phyloP scores from a whole-genome alignment of 2,329 filamentous ascomycete species.

The Exophiala viscosa region DNA sequence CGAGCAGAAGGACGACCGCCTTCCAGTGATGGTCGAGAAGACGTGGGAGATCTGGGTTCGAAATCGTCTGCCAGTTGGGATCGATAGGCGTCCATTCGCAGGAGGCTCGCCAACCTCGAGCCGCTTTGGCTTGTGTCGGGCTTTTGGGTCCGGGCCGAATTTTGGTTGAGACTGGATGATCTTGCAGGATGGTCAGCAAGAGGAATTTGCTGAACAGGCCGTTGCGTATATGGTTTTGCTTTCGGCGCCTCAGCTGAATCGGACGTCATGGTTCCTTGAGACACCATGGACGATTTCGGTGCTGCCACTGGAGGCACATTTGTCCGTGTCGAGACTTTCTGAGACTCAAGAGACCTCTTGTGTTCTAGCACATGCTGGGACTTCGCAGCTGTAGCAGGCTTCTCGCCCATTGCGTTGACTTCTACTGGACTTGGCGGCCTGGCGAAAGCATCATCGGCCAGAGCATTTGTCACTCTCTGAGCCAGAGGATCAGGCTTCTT shows the following conservation, averaged over 20 bases:
- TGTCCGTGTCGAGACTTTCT: conserved; percentile 11
- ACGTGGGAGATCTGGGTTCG: conserved; percentile 52
- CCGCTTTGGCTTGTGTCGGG: conserved; percentile 30
- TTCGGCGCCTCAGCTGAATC: conserved; percentile 42
- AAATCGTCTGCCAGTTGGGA: conserved; percentile 21
- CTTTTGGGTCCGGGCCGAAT: conserved; percentile 2
- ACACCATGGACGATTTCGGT: conserved; percentile 55
- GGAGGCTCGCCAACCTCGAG: conserved; percentile 35
- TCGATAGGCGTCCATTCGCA: conserved; percentile 27
- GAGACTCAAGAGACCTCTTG: conserved; percentile 21
- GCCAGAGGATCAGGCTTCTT: conserved; percentile 52
- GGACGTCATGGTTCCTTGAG: conserved; percentile 77
- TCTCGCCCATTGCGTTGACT: conserved; percentile 31
- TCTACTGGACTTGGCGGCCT: conserved; percentile 37
- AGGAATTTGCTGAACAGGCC: conserved; percentile 55
- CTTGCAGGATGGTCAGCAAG: conserved; percentile 33
- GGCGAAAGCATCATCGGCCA: conserved; percentile 82
- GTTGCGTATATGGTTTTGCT: conserved; percentile 32
- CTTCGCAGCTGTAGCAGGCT: conserved; percentile 28
- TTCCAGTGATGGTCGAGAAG: conserved; percentile 68
- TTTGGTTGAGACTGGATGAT: conserved; percentile 40
- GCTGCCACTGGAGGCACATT: conserved; percentile 36
- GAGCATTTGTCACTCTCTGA: conserved; percentile 66
- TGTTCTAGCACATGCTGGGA: conserved; percentile 23
- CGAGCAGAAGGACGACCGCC: conserved; percentile 60